Evolutionary conservation across 768 basidiomycete genomes (phyloP), one percentile per base, ranked within the genome.

Genomic region (Dendrothele bispora): DNA sequence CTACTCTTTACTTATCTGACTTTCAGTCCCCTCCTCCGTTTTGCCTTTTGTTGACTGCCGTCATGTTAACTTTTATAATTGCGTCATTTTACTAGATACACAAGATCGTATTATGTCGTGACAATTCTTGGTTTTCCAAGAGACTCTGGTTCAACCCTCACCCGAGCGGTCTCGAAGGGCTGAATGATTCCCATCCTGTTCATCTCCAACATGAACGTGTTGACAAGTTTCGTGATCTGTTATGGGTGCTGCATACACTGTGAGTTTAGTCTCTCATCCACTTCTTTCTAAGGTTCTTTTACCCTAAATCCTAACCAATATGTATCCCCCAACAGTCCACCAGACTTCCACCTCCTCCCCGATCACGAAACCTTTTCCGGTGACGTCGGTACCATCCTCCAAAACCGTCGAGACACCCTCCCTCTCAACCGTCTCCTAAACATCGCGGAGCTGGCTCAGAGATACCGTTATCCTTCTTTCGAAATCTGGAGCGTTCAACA

Each of bases 241-340:
- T 80, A 20, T 76, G 77, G 73, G 75, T 68, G 22, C 52, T 80
- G 18, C 74, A 79, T 54, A 69, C 74, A 30, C 61, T 70, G 78
- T 80, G 52, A 63, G 74, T 56, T 27, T 30, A 15, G 5, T 10
- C 18, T 20, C 27, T 25, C 18, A 12, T 25, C 10, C 28, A 20
- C 15, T 38, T 12, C n/a, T 30, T 50, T n/a, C 18, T 17, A 7
- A 8, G 27, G 7, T 22, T 30, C 48, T 7, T 40, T 48, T 12
- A 37, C 22, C 27, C n/a, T n/a, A n/a, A n/a, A n/a, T n/a, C n/a
- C n/a, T n/a, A n/a, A n/a, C n/a, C n/a, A n/a, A n/a, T n/a, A n/a
- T n/a, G n/a, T n/a, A 15, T 30, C 46, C 21, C 40, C 26, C 21
- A 17, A 17, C 37, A 75, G 74, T 35, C 73, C 72, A 3, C 64